Evolutionary conservation across 2,329 filamentous ascomycete species (phyloP).

Genomic region (Falciphora oryzae): DNA sequence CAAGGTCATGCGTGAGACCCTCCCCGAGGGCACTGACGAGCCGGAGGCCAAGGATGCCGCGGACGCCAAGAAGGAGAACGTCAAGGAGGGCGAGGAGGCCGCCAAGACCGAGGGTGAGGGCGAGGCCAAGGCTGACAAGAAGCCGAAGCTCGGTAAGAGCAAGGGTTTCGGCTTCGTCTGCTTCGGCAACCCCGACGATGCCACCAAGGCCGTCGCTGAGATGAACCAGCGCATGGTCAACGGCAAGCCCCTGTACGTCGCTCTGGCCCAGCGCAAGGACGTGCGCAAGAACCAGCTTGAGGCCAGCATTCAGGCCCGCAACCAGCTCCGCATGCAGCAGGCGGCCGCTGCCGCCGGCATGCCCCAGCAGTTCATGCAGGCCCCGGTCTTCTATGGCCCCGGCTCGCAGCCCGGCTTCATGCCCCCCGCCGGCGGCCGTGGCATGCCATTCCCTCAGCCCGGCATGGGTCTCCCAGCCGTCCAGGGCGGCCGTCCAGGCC

Average conservation of each 20-base stretch:
- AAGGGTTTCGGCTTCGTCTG: slow-evolving; percentile 99
- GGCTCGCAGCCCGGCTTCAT: slow-evolving; percentile 70
- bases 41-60: slow-evolving; percentile 45
- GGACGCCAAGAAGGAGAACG: slow-evolving; percentile 41
- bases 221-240: slow-evolving; percentile 99
- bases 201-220: slow-evolving; percentile 97
- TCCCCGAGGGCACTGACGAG: slow-evolving; percentile 52
- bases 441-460: slow-evolving; percentile 60
- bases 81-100: slow-evolving; percentile 43
- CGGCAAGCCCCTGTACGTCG: slow-evolving; percentile 95
- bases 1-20: slow-evolving; percentile 94
- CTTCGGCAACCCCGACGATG: slow-evolving; percentile 99
- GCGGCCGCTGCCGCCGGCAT: slow-evolving; percentile 85
- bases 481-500: slow-evolving; percentile 76
- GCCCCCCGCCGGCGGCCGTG: slow-evolving; percentile 54
- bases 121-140: slow-evolving; percentile 56
- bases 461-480: slow-evolving; percentile 63
- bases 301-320: slow-evolving; percentile 97
- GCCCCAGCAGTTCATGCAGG: slow-evolving; percentile 81
- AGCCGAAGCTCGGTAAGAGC: slow-evolving; percentile 83
- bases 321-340: slow-evolving; percentile 98
- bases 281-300: slow-evolving; percentile 99
- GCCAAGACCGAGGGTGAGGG: slow-evolving; percentile 48
- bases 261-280: slow-evolving; percentile 98
- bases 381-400: slow-evolving; percentile 86